A percentile compares a stretch with the other conserved stretches of the same genome.
These are phyloP conservation scores for Kazachstania africana DNA, from an alignment of 805 yeast species.

Conservation along the genomic window DNA sequence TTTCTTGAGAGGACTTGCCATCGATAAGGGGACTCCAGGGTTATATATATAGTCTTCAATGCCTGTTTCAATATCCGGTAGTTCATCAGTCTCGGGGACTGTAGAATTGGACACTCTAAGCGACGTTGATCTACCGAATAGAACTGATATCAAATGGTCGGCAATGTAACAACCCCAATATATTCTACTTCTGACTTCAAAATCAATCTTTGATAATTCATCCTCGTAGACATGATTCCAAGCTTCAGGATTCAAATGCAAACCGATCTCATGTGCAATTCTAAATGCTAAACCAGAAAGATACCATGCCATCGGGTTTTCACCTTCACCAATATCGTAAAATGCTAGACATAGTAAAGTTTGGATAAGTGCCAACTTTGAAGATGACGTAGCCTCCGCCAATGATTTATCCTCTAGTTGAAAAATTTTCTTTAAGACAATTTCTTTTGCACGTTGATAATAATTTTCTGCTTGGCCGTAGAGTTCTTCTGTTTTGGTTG, in stretches of 20 bases:
- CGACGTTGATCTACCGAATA: conserved; percentile 44
- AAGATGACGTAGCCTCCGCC: conserved; percentile 25
- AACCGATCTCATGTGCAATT: conserved; percentile 49
- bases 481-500: conserved; percentile 22
- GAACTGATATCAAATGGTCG: conserved; percentile 44
- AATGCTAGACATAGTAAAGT: conserved; percentile 41
- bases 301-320: conserved; percentile 50
- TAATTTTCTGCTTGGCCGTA: conserved; percentile 30
- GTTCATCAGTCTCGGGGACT: conserved; percentile 41
- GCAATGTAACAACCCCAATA: conserved; percentile 54
- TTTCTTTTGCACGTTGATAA: conserved; percentile 34
- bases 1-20: conserved; percentile 26
- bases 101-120: conserved; percentile 44
- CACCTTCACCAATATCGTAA: conserved; percentile 46
- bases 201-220: conserved; percentile 33
- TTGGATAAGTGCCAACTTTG: conserved; percentile 41
- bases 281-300: conserved; percentile 46
- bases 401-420: conserved; percentile 17
- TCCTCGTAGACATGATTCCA: conserved; percentile 35
- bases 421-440: conserved; percentile 30
- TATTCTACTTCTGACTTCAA: conserved; percentile 42
- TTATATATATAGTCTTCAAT: conserved; percentile 40
- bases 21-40: conserved; percentile 12
- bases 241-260: conserved; percentile 43
- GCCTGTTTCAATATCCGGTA: conserved; percentile 45